Evolutionary conservation across 1,139 yeast genomes (phyloP).

Genomic region (Sugiyamaella japonica): DNA sequence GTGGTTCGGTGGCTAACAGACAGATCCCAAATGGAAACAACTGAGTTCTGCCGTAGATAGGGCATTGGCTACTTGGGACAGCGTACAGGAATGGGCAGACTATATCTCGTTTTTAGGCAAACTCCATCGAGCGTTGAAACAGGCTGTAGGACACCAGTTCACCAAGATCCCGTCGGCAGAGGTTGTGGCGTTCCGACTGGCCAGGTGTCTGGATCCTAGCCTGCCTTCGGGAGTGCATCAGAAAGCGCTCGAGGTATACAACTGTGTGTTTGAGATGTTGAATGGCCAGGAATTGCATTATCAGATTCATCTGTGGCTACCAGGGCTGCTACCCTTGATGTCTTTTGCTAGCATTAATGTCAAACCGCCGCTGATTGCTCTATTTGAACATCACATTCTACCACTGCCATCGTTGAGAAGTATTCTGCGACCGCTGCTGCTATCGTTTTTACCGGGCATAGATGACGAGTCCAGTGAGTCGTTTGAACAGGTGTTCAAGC

Average conservation of each 20-base stretch:
- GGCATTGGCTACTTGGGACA: conserved; percentile 74
- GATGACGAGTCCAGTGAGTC: conserved; percentile 91
- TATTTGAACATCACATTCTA: conserved; percentile 59
- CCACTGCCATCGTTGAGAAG: conserved; percentile 51
- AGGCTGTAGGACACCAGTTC: conserved; percentile 24
- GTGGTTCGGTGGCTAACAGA: background rate
- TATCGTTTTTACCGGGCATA: conserved; percentile 79
- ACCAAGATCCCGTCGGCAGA: conserved; percentile 49
- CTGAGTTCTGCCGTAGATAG: conserved; percentile 67
- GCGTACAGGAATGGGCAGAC: conserved; percentile 98
- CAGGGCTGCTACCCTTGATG: conserved; percentile 83
- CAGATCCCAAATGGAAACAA: conserved; percentile 62
- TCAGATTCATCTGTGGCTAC: conserved; percentile 65
- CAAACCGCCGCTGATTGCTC: conserved; percentile 67
- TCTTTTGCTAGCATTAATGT: conserved; percentile 87
- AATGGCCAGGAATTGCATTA: conserved; percentile 25
- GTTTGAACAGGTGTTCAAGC: conserved; percentile 57
- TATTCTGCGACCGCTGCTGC: conserved; percentile 65
- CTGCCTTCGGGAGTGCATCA: conserved; percentile 96
- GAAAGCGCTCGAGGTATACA: conserved; percentile 77
- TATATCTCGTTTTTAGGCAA: conserved; percentile 85
- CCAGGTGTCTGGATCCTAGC: conserved; percentile 69
- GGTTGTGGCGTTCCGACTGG: conserved; percentile 43
- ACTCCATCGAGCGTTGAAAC: conserved; percentile 65
- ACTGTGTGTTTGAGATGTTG: conserved; percentile 62